A percentile compares a stretch with the other conserved stretches of the same genome.
Evolutionary conservation across 225 moss, liverwort and hornwort genomes (phyloP).

Genomic region (Ulota crispa): DNA sequence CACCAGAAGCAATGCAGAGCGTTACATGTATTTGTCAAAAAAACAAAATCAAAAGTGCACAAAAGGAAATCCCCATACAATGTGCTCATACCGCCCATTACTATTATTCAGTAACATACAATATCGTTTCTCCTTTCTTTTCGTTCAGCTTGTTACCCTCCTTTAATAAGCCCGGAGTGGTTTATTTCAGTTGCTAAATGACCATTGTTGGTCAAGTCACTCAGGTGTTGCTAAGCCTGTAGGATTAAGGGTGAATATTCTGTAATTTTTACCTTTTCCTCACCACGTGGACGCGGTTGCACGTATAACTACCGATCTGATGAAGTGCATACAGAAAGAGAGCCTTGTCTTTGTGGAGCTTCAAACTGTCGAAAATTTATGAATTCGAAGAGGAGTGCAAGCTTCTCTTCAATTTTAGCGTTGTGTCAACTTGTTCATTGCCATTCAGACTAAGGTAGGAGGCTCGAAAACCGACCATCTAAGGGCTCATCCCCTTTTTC

Average conservation of each 20-base stretch:
- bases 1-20: too few species aligned
- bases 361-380: conserved; percentile 80
- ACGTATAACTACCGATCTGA: conserved; percentile 87
- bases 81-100: too few species aligned
- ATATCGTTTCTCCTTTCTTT: too few species aligned
- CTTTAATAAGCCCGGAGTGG: too few species aligned
- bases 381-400: conserved; percentile 41
- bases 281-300: neutral
- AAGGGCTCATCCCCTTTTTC: too few species aligned
- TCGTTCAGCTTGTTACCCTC: too few species aligned
- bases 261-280: neutral
- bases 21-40: neutral
- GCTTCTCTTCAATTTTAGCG: neutral
- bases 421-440: neutral
- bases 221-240: too few species aligned
- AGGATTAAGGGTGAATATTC: too few species aligned
- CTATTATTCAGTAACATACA: too few species aligned
- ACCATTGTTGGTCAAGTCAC: too few species aligned
- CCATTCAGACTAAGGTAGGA: conserved; percentile 10
- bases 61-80: neutral
- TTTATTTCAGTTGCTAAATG: too few species aligned
- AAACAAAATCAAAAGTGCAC: neutral
- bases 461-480: too few species aligned
- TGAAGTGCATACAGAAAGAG: conserved; percentile 79
- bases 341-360: conserved; percentile 83